Evolutionary conservation across 805 yeast genomes (phyloP), one percentile per base, ranked within the genome.

Genomic region (Pichia rugopelliculosa): DNA sequence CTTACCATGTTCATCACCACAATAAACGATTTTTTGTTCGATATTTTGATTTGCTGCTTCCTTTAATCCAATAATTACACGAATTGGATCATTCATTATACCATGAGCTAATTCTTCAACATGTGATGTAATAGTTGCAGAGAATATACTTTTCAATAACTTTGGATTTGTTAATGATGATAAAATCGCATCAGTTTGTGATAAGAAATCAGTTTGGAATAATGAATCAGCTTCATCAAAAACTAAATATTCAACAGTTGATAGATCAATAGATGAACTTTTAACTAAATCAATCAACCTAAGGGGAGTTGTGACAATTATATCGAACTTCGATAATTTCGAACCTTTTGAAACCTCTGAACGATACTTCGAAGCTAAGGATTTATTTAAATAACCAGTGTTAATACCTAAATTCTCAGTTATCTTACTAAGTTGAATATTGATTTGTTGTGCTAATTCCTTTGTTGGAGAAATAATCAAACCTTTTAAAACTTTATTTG

Each of bases 1-100:
- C 65, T 93, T 93, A n/a, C 99, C 99, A 57, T 87, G 88, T 67
- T 93, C 99, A 55, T 80, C 84, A 41, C 99, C 99, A 51, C 96
- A 85, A 62, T 78, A 91, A 1, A 85, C 76, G 37, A 93, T 68
- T 58, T 79, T 78, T 68, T 91, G 99, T 40, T 87, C 89, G 56
- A 91, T 89, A 43, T 80, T 78, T 9, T 75, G 66, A 51, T 88
- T 84, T 0, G 99, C 99, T 17, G 96, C 95, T 65, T 91, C 96
- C 60, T 90, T 90, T 58, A 82, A 90, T 11, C 97, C 97, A 56
- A 91, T 83, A 50, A 93, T 84, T 37, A 93, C 79, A 61, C 98
- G 78, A 23, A 91, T 73, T 9, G 95, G 90, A 52, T 86, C 87
- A 21, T 73, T 65, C 98, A 91, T 91, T 42, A 93, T 86, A 24